phyloP scores from a whole-genome alignment of 1,284 basidiomycete genomes.

The Ganoderma boninense region DNA sequence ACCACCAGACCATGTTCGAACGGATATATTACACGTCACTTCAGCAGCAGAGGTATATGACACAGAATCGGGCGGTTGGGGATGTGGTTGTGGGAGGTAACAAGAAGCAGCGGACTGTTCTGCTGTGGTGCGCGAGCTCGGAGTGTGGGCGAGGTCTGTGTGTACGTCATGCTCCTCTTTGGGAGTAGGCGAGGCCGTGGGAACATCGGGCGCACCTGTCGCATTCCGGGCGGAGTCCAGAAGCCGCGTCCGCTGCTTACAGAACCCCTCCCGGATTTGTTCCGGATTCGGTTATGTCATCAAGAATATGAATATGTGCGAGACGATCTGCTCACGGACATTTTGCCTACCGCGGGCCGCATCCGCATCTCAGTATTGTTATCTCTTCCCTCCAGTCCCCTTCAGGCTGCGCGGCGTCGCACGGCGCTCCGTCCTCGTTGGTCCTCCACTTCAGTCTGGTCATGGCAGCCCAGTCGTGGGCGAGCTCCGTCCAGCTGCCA shows the following conservation, averaged over 20 bases:
- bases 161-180: conserved; percentile 29
- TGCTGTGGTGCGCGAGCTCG: conserved; percentile 8
- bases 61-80: neutral
- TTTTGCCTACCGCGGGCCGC: neutral
- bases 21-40: conserved; percentile 6
- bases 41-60: neutral
- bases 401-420: conserved; percentile 1
- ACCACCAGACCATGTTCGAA: conserved; percentile 72
- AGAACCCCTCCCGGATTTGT: conserved; percentile 3
- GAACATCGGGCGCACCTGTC: neutral
- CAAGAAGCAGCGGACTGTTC: neutral
- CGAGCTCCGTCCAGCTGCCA: conserved; percentile 27
- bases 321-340: neutral
- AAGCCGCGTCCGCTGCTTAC: neutral
- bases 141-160: neutral
- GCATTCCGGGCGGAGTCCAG: neutral
- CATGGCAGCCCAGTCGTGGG: conserved; percentile 22
- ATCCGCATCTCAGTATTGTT: neutral
- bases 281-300: neutral
- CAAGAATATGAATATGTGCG: neutral
- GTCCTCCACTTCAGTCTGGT: conserved; percentile 12
- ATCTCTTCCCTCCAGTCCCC: neutral
- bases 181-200: conserved; percentile 1
- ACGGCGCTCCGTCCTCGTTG: conserved; percentile 11
- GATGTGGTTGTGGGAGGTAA: neutral